phyloP scores from a whole-genome alignment of 495 filamentous ascomycete genomes.

The Penicillium herquei region DNA sequence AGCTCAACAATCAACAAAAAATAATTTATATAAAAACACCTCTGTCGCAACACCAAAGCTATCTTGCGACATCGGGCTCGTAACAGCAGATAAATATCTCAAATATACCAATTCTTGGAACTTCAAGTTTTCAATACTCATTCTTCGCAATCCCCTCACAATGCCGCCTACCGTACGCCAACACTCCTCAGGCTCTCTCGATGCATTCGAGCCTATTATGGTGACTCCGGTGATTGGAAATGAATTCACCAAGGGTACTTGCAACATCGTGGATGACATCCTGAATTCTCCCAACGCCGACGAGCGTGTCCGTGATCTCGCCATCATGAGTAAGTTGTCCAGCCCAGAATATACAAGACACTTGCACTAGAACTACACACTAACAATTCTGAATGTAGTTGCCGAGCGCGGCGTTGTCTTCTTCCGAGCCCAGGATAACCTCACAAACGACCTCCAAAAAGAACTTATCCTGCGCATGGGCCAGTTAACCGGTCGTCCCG shows the following conservation, averaged over 20 bases:
- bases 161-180: conserved; percentile 9
- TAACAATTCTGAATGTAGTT: conserved; percentile 43
- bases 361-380: neutral
- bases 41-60: neutral
- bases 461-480: conserved; percentile 65
- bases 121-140: neutral
- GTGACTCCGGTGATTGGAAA: conserved; percentile 68
- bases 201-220: conserved; percentile 59
- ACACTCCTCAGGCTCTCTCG: conserved; percentile 45
- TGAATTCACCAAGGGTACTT: conserved; percentile 59
- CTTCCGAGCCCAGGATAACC: conserved; percentile 70
- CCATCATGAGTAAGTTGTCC: conserved; percentile 55
- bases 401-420: conserved; percentile 80
- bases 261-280: conserved; percentile 56
- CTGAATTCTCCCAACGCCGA: conserved; percentile 64
- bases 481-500: conserved; percentile 61
- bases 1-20: neutral
- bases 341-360: neutral
- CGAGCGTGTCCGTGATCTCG: conserved; percentile 63
- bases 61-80: too few relatives aligned
- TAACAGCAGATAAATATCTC: neutral
- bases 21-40: neutral
- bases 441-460: conserved; percentile 66
- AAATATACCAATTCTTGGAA: neutral
- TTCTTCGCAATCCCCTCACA: neutral